Conservation (phyloP, 352 stramenopile species). For the Phytopythium kandeliae region DNA sequence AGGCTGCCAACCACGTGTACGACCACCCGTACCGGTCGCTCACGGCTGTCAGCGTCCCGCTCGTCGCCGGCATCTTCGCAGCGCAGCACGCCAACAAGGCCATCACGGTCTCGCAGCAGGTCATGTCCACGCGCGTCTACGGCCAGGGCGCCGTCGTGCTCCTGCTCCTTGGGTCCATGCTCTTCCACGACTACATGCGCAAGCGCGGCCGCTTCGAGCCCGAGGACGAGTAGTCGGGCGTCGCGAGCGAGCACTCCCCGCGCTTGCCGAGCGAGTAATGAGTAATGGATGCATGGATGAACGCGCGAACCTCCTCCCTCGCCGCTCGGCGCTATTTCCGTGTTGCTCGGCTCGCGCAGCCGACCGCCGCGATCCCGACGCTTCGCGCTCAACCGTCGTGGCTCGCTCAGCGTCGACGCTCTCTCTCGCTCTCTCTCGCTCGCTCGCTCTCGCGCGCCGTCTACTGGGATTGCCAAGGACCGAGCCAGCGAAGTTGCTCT, state of each 20-base stretch:
- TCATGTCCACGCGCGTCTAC: slow-evolving; percentile 87
- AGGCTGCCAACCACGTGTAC: slow-evolving; percentile 68
- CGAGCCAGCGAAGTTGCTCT: background rate
- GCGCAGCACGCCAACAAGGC: slow-evolving; percentile 66
- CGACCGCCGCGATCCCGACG: background rate
- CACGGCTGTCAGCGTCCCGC: slow-evolving; percentile 37
- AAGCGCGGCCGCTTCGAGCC: slow-evolving; percentile 61
- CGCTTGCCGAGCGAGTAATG: too few relatives aligned
- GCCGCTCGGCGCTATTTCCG: too few relatives aligned
- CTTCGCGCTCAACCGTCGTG: slow-evolving; percentile 4
- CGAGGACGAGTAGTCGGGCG: slow-evolving; percentile 5
- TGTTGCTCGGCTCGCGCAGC: background rate
- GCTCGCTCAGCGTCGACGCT: background rate
- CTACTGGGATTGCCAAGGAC: too few relatives aligned
- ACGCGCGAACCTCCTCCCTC: too few relatives aligned
- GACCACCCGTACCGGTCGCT: slow-evolving; percentile 73
- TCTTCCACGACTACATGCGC: slow-evolving; percentile 82
- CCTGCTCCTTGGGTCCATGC: slow-evolving; percentile 73
- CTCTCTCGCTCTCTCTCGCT: too few relatives aligned
- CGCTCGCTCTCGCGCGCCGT: too few relatives aligned
- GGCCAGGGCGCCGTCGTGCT: slow-evolving; percentile 63
- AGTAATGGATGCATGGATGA: too few relatives aligned
- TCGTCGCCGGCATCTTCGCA: slow-evolving; percentile 69
- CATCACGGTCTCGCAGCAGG: slow-evolving; percentile 73
- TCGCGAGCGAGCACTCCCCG: too few relatives aligned